A percentile compares a stretch with the other conserved stretches of the same genome.
Conservation (phyloP, 257 asterid species). For the Jaltomata sinuosa region DNA sequence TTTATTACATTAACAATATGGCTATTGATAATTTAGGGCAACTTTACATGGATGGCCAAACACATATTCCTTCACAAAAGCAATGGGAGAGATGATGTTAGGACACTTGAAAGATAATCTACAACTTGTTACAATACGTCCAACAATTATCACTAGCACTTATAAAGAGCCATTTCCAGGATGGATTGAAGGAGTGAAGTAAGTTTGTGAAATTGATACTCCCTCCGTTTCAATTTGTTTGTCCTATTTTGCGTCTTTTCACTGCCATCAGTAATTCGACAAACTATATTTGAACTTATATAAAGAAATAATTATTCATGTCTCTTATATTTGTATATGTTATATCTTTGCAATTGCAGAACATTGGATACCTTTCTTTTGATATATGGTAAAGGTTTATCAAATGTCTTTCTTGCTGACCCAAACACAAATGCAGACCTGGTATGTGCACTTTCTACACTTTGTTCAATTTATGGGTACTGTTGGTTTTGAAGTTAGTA, state of each 20-base stretch:
- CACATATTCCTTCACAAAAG: slow-evolving; percentile 60
- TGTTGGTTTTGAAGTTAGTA: too few species aligned
- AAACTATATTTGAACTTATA: too few species aligned
- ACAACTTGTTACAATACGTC: slow-evolving; percentile 33
- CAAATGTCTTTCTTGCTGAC: slow-evolving; percentile 34
- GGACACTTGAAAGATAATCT: too few species aligned
- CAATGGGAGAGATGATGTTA: slow-evolving; percentile 76
- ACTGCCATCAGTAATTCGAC: too few species aligned
- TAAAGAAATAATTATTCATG: background rate
- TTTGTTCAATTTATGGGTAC: background rate
- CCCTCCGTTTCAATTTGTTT: too few species aligned
- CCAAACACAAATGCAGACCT: slow-evolving; percentile 35
- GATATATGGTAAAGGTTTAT: slow-evolving; percentile 40
- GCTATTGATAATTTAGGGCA: slow-evolving; percentile 18
- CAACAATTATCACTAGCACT: slow-evolving; percentile 53
- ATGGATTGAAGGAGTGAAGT: slow-evolving; percentile 61
- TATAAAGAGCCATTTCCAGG: slow-evolving; percentile 48
- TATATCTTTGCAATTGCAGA: too few species aligned
- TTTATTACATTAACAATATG: too few species aligned
- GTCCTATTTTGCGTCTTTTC: background rate
- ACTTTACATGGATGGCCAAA: slow-evolving; percentile 62
- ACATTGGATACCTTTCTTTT: slow-evolving; percentile 41
- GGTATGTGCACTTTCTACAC: slow-evolving; percentile 19
- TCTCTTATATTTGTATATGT: background rate
- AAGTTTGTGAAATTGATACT: background rate